Base-by-base conservation (phyloP, 1,139 yeast genomes). In the Pichia sp. region DNA sequence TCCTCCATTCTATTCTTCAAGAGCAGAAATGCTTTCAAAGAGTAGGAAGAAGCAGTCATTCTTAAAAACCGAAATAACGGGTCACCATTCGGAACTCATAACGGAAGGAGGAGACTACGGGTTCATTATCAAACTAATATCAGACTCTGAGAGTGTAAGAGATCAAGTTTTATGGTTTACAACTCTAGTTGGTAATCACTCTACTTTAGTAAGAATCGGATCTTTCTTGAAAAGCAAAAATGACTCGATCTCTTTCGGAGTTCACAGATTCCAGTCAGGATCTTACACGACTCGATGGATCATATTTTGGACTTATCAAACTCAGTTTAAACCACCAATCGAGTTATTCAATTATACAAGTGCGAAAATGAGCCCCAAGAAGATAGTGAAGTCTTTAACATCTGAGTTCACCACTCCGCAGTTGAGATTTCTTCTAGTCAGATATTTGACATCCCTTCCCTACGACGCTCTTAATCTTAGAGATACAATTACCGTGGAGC, bases 1-100 rank as follows among this genome's bases (percentile, higher is more conserved):
- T 39, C 74, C 74, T 11, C 74, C 74, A 1, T 68, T 68, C 38
- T 68, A 66, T 42, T 41, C 46, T 3, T 54, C 62, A 2, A 16
- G 22, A 1, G 51, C 48, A 1, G 72, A 66, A 27, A 39, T 66
- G 44, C 39, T 7, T 40, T 12, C 14, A 13, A 10, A 30, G 42
- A n/a, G 37, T n/a, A 15, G 19, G 17, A 48, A 48, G 28, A 26
- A 15, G 22, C 19, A 37, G 3, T 52, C 50, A 10, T 37, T 27
- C 12, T 41, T 21, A 8, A 20, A 17, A 33, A 30, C 26, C 9
- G 12, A 8, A 11, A 36, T 35, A 10, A 18, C 26, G 3, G 42
- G 40, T 5, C 34, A 33, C 15, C 5, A 5, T 3, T 25, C 41
- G 22, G 74, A 67, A 38, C 48, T 68, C 24, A 47, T 60, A n/a